phyloP scores from a whole-genome alignment of 352 stramenopile species.

The Pythium oligandrum region DNA sequence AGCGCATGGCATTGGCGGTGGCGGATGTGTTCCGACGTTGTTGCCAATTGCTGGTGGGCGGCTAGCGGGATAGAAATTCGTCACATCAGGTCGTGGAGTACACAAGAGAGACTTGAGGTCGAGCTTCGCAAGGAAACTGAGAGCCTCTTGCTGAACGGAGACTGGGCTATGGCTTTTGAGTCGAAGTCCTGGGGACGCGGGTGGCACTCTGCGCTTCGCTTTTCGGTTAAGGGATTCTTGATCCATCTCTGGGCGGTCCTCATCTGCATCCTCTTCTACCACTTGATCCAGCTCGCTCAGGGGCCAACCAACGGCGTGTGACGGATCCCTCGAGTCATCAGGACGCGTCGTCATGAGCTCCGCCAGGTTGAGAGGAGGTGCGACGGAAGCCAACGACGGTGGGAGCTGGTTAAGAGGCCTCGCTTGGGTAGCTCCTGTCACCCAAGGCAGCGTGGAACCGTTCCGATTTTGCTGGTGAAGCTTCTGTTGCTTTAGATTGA shows the following conservation, averaged over 20 bases:
- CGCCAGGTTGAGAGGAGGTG: conserved; percentile 30
- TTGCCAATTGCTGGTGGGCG: neutral
- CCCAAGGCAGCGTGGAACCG: conserved; percentile 10
- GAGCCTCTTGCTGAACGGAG: conserved; percentile 36
- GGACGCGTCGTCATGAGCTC: conserved; percentile 43
- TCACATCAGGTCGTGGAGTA: conserved; percentile 52
- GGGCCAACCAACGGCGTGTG: too few relatives aligned
- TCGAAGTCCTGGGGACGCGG: neutral
- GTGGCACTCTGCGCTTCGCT: neutral
- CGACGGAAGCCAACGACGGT: too few relatives aligned
- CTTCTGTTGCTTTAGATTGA: too few relatives aligned
- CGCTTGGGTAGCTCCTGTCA: conserved; percentile 11
- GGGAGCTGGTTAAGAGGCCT: conserved; percentile 6
- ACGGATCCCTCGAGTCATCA: too few relatives aligned
- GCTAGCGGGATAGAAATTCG: conserved; percentile 9
- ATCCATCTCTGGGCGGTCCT: conserved; percentile 4
- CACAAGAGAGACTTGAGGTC: conserved; percentile 59
- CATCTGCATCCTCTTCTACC: conserved; percentile 23
- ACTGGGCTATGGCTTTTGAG: neutral
- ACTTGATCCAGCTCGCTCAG: conserved; percentile 1
- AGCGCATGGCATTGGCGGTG: too few relatives aligned
- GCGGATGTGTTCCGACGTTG: neutral
- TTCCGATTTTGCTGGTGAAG: too few relatives aligned
- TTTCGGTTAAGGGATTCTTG: neutral
- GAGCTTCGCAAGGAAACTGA: conserved; percentile 53